Evolutionary conservation across 495 filamentous ascomycete species (phyloP).

Genomic region (Penicillium ochrochloron): DNA sequence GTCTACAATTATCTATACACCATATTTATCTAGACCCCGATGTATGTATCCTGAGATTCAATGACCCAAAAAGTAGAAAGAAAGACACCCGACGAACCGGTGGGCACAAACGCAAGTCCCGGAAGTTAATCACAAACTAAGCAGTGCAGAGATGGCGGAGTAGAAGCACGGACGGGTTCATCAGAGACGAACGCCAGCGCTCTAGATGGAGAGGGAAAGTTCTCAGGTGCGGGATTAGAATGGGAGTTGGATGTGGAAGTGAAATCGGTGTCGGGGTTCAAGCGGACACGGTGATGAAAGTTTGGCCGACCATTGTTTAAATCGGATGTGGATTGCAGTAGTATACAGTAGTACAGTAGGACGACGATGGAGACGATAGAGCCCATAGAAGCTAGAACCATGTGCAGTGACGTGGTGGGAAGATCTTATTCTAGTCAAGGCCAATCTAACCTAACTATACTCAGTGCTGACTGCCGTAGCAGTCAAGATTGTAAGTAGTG

Average conservation of each 20-base stretch:
- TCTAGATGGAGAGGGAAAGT: background rate
- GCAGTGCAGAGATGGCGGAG: background rate
- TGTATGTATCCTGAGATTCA: background rate
- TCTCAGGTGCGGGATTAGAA: background rate
- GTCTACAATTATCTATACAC: background rate
- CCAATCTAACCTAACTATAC: too few relatives aligned
- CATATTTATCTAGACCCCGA: background rate
- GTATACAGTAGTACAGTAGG: background rate
- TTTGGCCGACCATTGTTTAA: background rate
- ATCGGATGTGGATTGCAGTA: background rate
- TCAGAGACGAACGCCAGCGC: background rate
- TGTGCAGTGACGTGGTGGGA: too few relatives aligned
- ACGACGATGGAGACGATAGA: background rate
- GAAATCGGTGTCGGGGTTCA: background rate
- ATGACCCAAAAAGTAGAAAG: background rate
- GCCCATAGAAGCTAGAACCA: too few relatives aligned
- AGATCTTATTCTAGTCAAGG: too few relatives aligned
- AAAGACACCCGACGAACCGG: background rate
- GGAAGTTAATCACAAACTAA: slow-evolving; percentile 2
- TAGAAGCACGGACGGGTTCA: background rate
- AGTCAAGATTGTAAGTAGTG: background rate
- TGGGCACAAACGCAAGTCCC: background rate
- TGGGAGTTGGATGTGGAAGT: background rate
- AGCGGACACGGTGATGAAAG: background rate
- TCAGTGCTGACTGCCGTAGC: too few relatives aligned